Evolutionary conservation across 306 rosid genomes (phyloP), one percentile per base, ranked within the genome.

Genomic region (Parietaria judaica): DNA sequence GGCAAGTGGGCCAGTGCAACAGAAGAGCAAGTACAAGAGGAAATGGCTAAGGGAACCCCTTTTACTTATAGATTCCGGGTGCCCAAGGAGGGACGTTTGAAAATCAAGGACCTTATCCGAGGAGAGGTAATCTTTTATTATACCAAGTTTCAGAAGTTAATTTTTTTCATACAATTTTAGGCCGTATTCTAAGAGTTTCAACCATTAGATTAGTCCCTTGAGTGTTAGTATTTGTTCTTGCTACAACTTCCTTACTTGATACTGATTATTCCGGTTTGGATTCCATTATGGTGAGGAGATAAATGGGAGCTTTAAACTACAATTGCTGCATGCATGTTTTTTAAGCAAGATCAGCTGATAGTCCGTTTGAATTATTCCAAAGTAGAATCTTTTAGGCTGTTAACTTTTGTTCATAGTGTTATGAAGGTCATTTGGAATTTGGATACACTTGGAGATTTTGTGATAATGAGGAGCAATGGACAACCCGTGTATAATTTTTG

Each of bases 391-490:
- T 41, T 41, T 41, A 41, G 38, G 79, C 68, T 70, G 54, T 72
- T 88, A 74, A 87, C 83, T 76, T 70, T 63, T 71, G 68, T 78
- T 85, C 88, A 74, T 84, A 79, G 94, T 82, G 79, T 86, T 77
- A 63, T 92, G 90, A 92, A 92, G 99, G 96, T 92, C 77, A 84
- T 85, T 78, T 92, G 99, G 99, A 92, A 88, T 76, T 82, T 92
- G 88, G 88, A 86, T 76, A 88, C 99, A 0, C 96, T 92, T 68
- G 97, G 97, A 76, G 95, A 89, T 84, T 89, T 89, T 82, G 99
- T 92, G 52, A 76, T 92, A 44, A 88, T 92, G 99, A 82, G 99
- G 79, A 92, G 99, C 80, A 92, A 92, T 60, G 99, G 99, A 61
- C 96, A 86, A 58, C 99, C 95, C 12, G 95, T 92, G 70, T 92